Percentiles rank a stretch among this genome's conserved stretches.
These are phyloP conservation scores for Thalassiosira exigua DNA, from an alignment of 352 stramenopile genomes.

Conservation along the genomic window DNA sequence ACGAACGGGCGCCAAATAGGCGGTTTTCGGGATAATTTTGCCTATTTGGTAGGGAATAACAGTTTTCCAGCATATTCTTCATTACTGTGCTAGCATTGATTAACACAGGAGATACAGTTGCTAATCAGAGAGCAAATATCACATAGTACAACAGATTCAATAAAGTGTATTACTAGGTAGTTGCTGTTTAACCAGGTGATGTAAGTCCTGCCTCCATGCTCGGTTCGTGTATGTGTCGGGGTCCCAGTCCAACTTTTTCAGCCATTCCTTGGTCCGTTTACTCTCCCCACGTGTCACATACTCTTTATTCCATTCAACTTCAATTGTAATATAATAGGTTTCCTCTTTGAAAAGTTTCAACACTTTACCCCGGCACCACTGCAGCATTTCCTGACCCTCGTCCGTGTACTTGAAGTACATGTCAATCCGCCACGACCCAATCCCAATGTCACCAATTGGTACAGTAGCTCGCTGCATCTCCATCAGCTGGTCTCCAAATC, in stretches of 20 bases:
- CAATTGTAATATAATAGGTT: slow-evolving; percentile 1
- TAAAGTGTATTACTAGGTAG: too few species aligned
- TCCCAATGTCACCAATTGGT: slow-evolving; percentile 4
- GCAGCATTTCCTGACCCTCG: neutral
- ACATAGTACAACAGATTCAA: too few species aligned
- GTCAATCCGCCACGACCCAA: slow-evolving; percentile 4
- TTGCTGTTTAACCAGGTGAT: too few species aligned
- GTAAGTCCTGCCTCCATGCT: neutral
- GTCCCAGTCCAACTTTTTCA: slow-evolving; percentile 14
- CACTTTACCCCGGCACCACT: slow-evolving; percentile 7
- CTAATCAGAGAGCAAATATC: too few species aligned
- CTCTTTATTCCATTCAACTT: slow-evolving; percentile 17
- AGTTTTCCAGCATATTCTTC: too few species aligned
- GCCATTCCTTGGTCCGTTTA: slow-evolving; percentile 3
- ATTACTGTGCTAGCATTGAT: too few species aligned
- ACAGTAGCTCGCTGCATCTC: slow-evolving; percentile 1
- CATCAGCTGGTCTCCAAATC: slow-evolving; percentile 5
- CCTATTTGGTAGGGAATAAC: too few species aligned
- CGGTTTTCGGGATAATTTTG: too few species aligned
- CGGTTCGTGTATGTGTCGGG: slow-evolving; percentile 4
- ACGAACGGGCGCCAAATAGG: too few species aligned
- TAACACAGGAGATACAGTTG: too few species aligned
- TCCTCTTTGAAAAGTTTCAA: slow-evolving; percentile 14
- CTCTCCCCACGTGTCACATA: slow-evolving; percentile 10
- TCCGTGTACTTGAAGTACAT: slow-evolving; percentile 16